A percentile compares a stretch with the other conserved stretches of the same genome.
Conservation (phyloP, 2,329 filamentous ascomycete genomes). For the Phoma sp. region DNA sequence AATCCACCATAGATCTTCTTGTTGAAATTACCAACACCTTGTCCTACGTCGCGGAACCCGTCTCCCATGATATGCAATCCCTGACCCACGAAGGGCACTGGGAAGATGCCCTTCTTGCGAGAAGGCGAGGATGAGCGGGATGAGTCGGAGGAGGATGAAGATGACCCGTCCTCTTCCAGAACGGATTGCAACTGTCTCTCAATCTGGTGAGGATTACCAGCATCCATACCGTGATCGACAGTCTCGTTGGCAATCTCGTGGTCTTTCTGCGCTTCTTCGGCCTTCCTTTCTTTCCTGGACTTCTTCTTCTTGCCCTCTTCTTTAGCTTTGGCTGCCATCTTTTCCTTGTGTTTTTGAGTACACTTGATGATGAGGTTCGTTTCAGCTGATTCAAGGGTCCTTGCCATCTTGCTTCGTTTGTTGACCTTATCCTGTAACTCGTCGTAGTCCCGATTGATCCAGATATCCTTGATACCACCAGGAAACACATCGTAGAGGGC, state of each 20-base stretch:
- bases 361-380: conserved; percentile 81
- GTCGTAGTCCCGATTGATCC: conserved; percentile 91
- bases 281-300: conserved; percentile 60
- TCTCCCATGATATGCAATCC: conserved; percentile 50
- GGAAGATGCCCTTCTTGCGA: conserved; percentile 39
- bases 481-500: conserved; percentile 95
- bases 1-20: conserved; percentile 49
- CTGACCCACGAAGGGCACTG: conserved; percentile 56
- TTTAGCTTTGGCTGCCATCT: conserved; percentile 68
- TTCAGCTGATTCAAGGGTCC: conserved; percentile 77
- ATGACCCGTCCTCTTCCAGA: conserved; percentile 43
- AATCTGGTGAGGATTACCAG: conserved; percentile 63
- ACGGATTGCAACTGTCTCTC: conserved; percentile 58
- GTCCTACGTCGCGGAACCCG: conserved; percentile 58
- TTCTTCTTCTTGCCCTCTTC: conserved; percentile 60
- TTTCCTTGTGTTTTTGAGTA: conserved; percentile 78
- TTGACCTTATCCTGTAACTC: conserved; percentile 84
- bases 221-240: conserved; percentile 58
- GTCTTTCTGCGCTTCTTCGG: conserved; percentile 69
- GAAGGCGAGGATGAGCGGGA: conserved; percentile 43
- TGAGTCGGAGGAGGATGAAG: conserved; percentile 43
- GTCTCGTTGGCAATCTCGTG: conserved; percentile 59
- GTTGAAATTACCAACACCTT: conserved; percentile 49
- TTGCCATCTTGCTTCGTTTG: conserved; percentile 72
- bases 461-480: conserved; percentile 92